These are phyloP conservation scores for Cucurbita argyrosperma DNA, from an alignment of 306 rosid species.

Conservation along the genomic window DNA sequence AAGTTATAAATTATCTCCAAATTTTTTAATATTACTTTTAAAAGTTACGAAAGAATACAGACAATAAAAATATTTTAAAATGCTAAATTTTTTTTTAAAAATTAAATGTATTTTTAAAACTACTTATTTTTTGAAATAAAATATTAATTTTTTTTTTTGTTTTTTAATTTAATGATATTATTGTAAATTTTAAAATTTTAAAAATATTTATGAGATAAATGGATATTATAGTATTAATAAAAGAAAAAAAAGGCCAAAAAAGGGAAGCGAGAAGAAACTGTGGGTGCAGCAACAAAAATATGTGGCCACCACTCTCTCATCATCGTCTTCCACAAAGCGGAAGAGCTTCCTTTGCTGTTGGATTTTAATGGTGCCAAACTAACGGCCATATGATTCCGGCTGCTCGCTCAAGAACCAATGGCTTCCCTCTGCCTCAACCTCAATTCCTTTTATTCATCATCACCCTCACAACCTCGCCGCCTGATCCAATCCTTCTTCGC, in stretches of 20 bases:
- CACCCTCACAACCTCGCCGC: constrained; percentile 44
- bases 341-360: neutral
- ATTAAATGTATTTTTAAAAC: no score
- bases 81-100: no score
- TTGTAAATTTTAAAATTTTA: no score
- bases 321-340: neutral
- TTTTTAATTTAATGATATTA: no score
- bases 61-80: no score
- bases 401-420: constrained; percentile 13
- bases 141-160: no score
- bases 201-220: no score
- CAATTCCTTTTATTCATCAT: constrained; percentile 36
- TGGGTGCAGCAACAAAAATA: neutral
- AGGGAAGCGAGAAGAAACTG: neutral
- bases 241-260: neutral
- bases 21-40: no score
- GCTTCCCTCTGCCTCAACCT: constrained; percentile 58
- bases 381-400: neutral
- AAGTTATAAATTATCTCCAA: no score
- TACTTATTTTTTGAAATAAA: no score
- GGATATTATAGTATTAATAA: no score
- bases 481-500: constrained; percentile 16
- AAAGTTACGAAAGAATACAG: no score
- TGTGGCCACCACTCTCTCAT: neutral
- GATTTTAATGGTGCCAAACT: neutral